Percentiles rank a stretch among this genome's conserved stretches.
Conservation (phyloP, 345 rosid species). For the Hibiscus trionum region DNA sequence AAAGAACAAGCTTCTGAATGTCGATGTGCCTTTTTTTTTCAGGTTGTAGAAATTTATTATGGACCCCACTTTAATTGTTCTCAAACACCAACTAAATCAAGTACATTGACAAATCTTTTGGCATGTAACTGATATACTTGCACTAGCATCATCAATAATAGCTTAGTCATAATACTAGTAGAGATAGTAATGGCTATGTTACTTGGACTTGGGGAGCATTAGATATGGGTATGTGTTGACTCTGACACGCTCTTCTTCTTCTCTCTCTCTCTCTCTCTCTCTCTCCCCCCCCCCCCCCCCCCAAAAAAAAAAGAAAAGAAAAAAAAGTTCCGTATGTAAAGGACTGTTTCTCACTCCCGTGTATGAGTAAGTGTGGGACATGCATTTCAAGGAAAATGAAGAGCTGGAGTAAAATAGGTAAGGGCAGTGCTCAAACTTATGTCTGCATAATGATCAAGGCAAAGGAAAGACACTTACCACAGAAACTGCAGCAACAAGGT, state of each 20-base stretch:
- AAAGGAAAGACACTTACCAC: constrained; percentile 44
- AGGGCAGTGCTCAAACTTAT: background rate
- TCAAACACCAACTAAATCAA: background rate
- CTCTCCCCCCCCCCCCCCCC: no score
- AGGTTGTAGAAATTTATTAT: background rate
- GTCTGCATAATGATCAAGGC: background rate
- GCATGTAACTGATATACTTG: background rate
- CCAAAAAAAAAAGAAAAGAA: no score
- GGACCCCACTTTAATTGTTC: background rate
- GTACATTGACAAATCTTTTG: no score
- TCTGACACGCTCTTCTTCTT: background rate
- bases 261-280: background rate
- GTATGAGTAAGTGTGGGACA: background rate
- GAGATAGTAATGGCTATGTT: background rate
- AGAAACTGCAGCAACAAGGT: constrained; percentile 83
- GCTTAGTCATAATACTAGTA: background rate
- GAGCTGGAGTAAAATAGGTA: background rate
- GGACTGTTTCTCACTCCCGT: background rate
- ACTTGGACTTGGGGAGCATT: background rate
- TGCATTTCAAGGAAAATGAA: background rate
- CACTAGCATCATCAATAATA: background rate
- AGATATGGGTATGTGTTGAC: background rate
- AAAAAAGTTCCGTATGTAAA: background rate
- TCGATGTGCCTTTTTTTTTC: background rate
- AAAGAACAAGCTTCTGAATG: background rate